Conservation (phyloP, 2,329 filamentous ascomycete species). For the Onygenales sp. region DNA sequence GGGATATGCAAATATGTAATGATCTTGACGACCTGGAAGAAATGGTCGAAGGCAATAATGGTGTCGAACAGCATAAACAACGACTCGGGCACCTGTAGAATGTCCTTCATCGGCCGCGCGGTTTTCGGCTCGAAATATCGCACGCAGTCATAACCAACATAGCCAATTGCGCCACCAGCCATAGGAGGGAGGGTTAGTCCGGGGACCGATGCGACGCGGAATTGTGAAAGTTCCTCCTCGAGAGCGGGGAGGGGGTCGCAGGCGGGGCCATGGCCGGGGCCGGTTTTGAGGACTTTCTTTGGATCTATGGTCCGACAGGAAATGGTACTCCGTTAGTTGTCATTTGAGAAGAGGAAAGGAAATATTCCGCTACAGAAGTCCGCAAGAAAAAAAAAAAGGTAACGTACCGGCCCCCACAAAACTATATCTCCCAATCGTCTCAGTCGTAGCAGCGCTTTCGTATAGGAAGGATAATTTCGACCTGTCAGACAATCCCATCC, state of each 20-base stretch:
- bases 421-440: constrained; percentile 89
- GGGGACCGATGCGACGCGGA: constrained; percentile 73
- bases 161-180: constrained; percentile 87
- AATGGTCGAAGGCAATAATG: constrained; percentile 87
- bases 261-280: constrained; percentile 74
- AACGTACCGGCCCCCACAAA: constrained; percentile 71
- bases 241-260: constrained; percentile 76
- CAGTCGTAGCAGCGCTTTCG: constrained; percentile 84
- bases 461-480: constrained; percentile 87
- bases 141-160: constrained; percentile 95
- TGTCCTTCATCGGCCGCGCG: constrained; percentile 76
- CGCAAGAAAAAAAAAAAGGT: background rate
- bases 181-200: constrained; percentile 74
- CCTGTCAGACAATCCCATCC: constrained; percentile 13
- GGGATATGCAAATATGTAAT: constrained; percentile 80
- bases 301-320: constrained; percentile 36
- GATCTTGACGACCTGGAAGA: constrained; percentile 85
- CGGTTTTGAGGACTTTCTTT: constrained; percentile 74
- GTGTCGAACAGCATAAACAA: constrained; percentile 97
- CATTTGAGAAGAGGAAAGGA: background rate
- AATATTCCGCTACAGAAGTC: background rate
- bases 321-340: background rate
- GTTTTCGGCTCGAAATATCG: constrained; percentile 97
- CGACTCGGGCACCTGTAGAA: constrained; percentile 81
- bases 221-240: constrained; percentile 68